A percentile compares a stretch with the other conserved stretches of the same genome.
phyloP scores from a whole-genome alignment of 148 eudicot species.

The Beta vulgaris region DNA sequence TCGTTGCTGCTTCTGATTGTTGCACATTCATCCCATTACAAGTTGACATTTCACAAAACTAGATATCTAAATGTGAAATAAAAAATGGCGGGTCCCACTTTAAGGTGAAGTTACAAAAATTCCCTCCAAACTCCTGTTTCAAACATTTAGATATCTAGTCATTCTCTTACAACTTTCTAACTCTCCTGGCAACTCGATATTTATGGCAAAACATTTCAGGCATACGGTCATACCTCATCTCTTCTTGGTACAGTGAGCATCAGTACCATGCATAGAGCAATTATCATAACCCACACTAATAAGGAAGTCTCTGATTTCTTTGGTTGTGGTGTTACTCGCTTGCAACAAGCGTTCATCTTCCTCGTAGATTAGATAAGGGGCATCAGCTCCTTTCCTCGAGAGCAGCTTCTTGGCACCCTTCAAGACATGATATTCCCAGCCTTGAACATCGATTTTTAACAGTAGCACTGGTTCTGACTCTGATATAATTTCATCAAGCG shows the following conservation, averaged over 20 bases:
- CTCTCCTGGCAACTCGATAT: neutral
- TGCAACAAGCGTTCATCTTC: conserved; percentile 88
- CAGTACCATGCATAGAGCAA: conserved; percentile 81
- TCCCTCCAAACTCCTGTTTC: too few relatives aligned
- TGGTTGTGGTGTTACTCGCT: conserved; percentile 86
- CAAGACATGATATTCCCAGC: conserved; percentile 93
- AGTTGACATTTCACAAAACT: too few relatives aligned
- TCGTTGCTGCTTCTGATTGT: neutral
- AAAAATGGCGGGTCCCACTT: too few relatives aligned
- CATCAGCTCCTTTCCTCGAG: conserved; percentile 72
- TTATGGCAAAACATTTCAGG: conserved; percentile 5
- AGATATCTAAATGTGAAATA: too few relatives aligned
- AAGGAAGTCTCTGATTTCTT: conserved; percentile 77
- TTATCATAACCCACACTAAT: conserved; percentile 59
- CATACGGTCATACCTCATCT: conserved; percentile 23
- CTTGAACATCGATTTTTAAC: conserved; percentile 83
- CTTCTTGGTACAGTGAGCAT: conserved; percentile 85
- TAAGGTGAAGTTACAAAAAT: too few relatives aligned
- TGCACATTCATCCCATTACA: neutral
- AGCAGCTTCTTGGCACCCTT: conserved; percentile 81
- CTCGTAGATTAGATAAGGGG: conserved; percentile 90
- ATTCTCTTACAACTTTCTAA: conserved; percentile 2
- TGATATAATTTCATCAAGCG: conserved; percentile 63
- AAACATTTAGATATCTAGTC: too few relatives aligned
- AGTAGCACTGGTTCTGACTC: conserved; percentile 59